Percentiles rank a stretch among this genome's conserved stretches.
These are phyloP conservation scores for Ploettnerulaceae sp. DNA, from an alignment of 2,329 filamentous ascomycete species.

Conservation along the genomic window DNA sequence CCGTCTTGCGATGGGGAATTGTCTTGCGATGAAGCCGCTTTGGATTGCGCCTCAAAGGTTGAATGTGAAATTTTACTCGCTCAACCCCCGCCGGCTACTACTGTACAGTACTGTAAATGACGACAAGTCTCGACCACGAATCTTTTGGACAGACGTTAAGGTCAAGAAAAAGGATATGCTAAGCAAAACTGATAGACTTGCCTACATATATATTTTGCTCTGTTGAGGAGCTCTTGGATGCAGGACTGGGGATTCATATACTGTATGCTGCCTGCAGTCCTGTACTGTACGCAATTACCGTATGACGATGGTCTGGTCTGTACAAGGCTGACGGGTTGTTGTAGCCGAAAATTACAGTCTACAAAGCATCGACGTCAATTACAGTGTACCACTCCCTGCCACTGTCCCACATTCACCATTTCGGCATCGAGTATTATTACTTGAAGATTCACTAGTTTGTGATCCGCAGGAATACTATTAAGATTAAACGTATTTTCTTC, in stretches of 20 bases:
- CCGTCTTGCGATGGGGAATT: too few species aligned
- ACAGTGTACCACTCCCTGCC: not conserved
- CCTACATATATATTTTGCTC: too few species aligned
- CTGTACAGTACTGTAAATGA: too few species aligned
- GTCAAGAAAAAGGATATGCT: not conserved
- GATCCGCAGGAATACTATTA: too few species aligned
- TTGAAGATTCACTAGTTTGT: too few species aligned
- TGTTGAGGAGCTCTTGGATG: too few species aligned
- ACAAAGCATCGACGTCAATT: not conserved
- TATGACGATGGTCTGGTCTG: not conserved
- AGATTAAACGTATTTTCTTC: too few species aligned
- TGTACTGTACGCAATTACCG: too few species aligned
- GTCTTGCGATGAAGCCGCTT: not conserved
- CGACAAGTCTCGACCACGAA: not conserved
- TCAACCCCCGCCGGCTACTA: not conserved
- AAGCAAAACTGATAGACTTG: too few species aligned
- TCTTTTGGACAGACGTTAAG: not conserved
- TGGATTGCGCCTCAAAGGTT: not conserved
- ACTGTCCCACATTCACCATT: not conserved
- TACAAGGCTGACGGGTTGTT: not conserved
- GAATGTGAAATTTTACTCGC: slow-evolving; percentile 4
- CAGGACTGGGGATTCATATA: too few species aligned
- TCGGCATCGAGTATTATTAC: not conserved
- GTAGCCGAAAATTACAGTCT: not conserved
- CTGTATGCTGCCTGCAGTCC: too few species aligned